A percentile compares a stretch with the other conserved stretches of the same genome.
phyloP scores from a whole-genome alignment of 1,139 yeast genomes.

The Suhomyces yuchorum region DNA sequence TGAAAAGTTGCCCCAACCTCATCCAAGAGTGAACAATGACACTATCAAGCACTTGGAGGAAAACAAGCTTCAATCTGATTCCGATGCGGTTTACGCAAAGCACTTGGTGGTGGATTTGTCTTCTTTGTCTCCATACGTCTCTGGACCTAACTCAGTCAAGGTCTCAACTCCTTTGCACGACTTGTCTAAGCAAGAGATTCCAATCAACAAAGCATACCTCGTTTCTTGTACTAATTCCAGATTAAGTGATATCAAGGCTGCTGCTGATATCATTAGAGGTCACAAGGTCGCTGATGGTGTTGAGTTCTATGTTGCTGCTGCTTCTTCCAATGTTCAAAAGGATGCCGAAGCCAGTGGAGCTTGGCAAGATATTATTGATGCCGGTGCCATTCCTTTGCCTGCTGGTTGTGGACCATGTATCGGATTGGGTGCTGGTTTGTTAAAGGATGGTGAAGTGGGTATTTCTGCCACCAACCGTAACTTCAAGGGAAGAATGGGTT shows the following conservation, averaged over 20 bases:
- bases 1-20: slow-evolving; percentile 69
- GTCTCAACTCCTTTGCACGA: slow-evolving; percentile 78
- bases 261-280: slow-evolving; percentile 82
- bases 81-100: slow-evolving; percentile 84
- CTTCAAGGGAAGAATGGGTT: slow-evolving; percentile 99
- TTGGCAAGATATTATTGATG: slow-evolving; percentile 85
- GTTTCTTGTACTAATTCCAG: slow-evolving; percentile 98
- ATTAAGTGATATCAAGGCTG: slow-evolving; percentile 88
- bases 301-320: slow-evolving; percentile 96
- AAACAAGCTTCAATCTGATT: slow-evolving; percentile 58
- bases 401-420: slow-evolving; percentile 99
- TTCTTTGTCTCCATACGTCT: slow-evolving; percentile 86
- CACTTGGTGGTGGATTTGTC: slow-evolving; percentile 77
- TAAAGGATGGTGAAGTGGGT: slow-evolving; percentile 96
- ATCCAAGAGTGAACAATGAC: slow-evolving; percentile 74
- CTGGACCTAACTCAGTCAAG: slow-evolving; percentile 98
- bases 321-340: slow-evolving; percentile 87
- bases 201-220: slow-evolving; percentile 89
- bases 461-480: slow-evolving; percentile 98
- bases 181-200: slow-evolving; percentile 69
- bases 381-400: slow-evolving; percentile 94
- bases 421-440: slow-evolving; percentile 91
- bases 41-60: slow-evolving; percentile 55
- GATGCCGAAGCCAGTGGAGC: slow-evolving; percentile 92
- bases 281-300: slow-evolving; percentile 85